Conservation (phyloP, 202 grass and related monocot species). For the Setaria viridis region DNA sequence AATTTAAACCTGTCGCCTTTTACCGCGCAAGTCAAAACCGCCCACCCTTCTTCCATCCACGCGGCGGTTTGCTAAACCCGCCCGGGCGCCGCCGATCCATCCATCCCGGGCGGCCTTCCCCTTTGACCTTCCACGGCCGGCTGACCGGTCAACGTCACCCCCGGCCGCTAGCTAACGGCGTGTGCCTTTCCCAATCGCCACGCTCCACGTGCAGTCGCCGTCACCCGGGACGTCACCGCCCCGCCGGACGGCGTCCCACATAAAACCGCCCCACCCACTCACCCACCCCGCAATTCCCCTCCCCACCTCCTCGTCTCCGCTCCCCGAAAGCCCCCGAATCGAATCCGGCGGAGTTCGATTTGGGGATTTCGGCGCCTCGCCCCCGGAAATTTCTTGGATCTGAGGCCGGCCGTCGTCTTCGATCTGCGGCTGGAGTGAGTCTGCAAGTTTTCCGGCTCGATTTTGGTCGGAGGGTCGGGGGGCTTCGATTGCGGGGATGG, state of each 20-base stretch:
- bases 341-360: constrained; percentile 46
- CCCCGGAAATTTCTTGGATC: constrained; percentile 31
- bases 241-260: constrained; percentile 36
- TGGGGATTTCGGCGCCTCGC: constrained; percentile 48
- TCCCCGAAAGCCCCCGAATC: constrained; percentile 44
- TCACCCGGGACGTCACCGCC: constrained; percentile 41
- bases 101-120: not conserved
- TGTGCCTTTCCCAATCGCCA: constrained; percentile 23
- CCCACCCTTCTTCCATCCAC: not conserved
- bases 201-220: constrained; percentile 33
- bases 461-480: constrained; percentile 13
- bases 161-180: constrained; percentile 31
- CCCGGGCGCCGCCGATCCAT: constrained; percentile 3
- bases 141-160: constrained; percentile 46
- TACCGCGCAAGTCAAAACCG: constrained; percentile 42
- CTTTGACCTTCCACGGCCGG: constrained; percentile 22
- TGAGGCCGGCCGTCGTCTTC: constrained; percentile 9
- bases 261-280: constrained; percentile 50
- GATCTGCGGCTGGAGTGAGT: constrained; percentile 24
- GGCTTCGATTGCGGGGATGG: constrained; percentile 20
- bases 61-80: constrained; percentile 27
- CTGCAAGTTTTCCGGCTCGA: not conserved
- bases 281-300: constrained; percentile 48
- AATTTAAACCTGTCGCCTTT: not conserved
- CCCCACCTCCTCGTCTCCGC: constrained; percentile 4